phyloP scores from a whole-genome alignment of 768 basidiomycete species.

The Termitomyces sp. region DNA sequence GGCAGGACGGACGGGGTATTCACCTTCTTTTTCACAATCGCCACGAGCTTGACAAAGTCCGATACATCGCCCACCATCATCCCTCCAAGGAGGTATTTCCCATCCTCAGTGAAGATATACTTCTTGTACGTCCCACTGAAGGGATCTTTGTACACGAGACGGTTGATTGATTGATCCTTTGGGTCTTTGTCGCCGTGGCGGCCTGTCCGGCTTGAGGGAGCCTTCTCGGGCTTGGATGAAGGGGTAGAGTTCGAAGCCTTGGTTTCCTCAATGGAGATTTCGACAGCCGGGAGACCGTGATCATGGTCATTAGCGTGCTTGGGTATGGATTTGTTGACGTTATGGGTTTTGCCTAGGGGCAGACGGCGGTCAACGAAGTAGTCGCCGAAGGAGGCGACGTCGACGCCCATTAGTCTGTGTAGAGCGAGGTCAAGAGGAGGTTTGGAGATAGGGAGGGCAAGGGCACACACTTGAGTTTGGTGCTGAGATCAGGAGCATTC shows the following conservation, averaged over 20 bases:
- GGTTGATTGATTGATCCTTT: constrained; percentile 44
- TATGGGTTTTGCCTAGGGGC: constrained; percentile 1
- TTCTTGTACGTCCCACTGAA: constrained; percentile 75
- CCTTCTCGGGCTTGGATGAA: not conserved
- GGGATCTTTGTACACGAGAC: constrained; percentile 68
- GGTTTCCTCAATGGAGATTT: constrained; percentile 6
- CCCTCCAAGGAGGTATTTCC: constrained; percentile 69
- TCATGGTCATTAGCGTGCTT: not conserved
- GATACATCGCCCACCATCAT: constrained; percentile 79
- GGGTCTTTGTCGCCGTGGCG: constrained; percentile 8
- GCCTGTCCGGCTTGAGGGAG: constrained; percentile 6
- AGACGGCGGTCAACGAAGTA: constrained; percentile 57
- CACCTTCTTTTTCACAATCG: constrained; percentile 69
- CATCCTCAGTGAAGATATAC: constrained; percentile 71
- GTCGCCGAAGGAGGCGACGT: constrained; percentile 72
- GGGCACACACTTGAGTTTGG: constrained; percentile 51
- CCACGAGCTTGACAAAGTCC: constrained; percentile 69
- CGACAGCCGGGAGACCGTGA: not conserved
- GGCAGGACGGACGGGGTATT: constrained; percentile 1
- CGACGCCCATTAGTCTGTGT: constrained; percentile 31
- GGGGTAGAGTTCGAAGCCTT: not conserved
- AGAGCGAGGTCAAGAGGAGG: not conserved
- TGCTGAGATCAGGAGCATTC: constrained; percentile 67
- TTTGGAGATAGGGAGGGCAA: not conserved
- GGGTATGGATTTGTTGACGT: not conserved